Percentiles rank a stretch among this genome's conserved stretches.
Evolutionary conservation across 345 rosid species (phyloP).

Genomic region (Rhodomyrtus tomentosa): DNA sequence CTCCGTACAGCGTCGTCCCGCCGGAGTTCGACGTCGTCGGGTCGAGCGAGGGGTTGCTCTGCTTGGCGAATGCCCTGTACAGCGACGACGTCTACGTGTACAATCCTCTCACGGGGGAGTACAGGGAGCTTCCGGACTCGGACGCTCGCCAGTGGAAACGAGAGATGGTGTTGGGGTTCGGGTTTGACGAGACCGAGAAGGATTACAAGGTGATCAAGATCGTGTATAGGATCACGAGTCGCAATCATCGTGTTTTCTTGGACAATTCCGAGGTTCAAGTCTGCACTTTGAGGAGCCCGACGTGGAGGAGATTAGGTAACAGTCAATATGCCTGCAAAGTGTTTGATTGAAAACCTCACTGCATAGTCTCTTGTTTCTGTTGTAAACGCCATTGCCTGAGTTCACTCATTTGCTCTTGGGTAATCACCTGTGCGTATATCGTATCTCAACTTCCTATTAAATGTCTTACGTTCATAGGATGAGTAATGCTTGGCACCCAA

Average conservation of each 20-base stretch:
- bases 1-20: slow-evolving; percentile 23
- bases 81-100: slow-evolving; percentile 29
- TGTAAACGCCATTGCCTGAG: background rate
- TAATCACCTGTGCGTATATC: background rate
- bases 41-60: slow-evolving; percentile 53
- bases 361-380: background rate
- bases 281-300: slow-evolving; percentile 26
- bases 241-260: background rate
- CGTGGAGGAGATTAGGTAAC: slow-evolving; percentile 11
- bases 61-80: slow-evolving; percentile 34
- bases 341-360: background rate
- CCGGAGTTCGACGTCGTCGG: slow-evolving; percentile 45
- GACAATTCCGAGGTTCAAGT: slow-evolving; percentile 42
- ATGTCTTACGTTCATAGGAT: background rate
- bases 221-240: slow-evolving; percentile 25
- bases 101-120: slow-evolving; percentile 48
- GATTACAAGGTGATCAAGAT: slow-evolving; percentile 58
- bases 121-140: slow-evolving; percentile 20
- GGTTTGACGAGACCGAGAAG: slow-evolving; percentile 31
- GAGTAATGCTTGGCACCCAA: background rate
- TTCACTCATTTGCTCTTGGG: background rate
- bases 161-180: slow-evolving; percentile 52
- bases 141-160: slow-evolving; percentile 21
- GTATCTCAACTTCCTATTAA: background rate
- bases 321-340: background rate